Percentiles rank a stretch among this genome's conserved stretches.
Conservation (phyloP, 805 yeast genomes). For the Schwanniomyces sp. region DNA sequence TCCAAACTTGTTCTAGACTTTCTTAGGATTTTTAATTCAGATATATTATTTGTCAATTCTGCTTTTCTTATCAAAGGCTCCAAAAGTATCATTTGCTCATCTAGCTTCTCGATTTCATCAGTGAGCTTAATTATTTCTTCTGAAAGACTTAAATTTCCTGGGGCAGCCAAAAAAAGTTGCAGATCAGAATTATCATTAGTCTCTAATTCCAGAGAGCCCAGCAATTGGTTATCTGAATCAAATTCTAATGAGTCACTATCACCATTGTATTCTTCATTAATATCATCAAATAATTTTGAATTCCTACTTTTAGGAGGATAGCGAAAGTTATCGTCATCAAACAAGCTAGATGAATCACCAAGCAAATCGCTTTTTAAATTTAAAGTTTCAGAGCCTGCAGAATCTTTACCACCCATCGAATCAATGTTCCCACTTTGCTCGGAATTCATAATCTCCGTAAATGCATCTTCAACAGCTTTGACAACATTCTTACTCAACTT, state of each 20-base stretch:
- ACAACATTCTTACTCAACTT: slow-evolving; percentile 35
- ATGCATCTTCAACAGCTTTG: slow-evolving; percentile 66
- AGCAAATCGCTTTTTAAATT: slow-evolving; percentile 14
- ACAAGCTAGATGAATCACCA: slow-evolving; percentile 31
- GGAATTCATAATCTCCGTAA: slow-evolving; percentile 53
- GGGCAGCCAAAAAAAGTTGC: slow-evolving; percentile 57
- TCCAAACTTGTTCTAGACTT: slow-evolving; percentile 68
- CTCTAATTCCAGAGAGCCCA: slow-evolving; percentile 13
- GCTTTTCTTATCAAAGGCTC: slow-evolving; percentile 76
- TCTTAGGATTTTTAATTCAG: slow-evolving; percentile 64
- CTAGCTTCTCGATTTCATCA: slow-evolving; percentile 55
- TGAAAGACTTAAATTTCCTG: slow-evolving; percentile 63
- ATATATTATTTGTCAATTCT: slow-evolving; percentile 73
- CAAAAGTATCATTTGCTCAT: slow-evolving; percentile 62
- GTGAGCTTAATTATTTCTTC: slow-evolving; percentile 65
- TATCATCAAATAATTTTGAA: slow-evolving; percentile 35
- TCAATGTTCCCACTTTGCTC: slow-evolving; percentile 1
- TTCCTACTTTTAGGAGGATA: slow-evolving; percentile 12
- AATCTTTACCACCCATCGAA: neutral
- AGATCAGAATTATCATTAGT: slow-evolving; percentile 15
- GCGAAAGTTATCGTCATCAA: slow-evolving; percentile 20
- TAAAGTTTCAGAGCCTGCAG: neutral
- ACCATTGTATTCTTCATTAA: slow-evolving; percentile 30
- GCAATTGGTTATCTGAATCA: slow-evolving; percentile 19
- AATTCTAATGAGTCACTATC: slow-evolving; percentile 31